Evolutionary conservation across 1,139 yeast genomes (phyloP), one percentile per base, ranked within the genome.

Genomic region (Suhomyces yuchorum): DNA sequence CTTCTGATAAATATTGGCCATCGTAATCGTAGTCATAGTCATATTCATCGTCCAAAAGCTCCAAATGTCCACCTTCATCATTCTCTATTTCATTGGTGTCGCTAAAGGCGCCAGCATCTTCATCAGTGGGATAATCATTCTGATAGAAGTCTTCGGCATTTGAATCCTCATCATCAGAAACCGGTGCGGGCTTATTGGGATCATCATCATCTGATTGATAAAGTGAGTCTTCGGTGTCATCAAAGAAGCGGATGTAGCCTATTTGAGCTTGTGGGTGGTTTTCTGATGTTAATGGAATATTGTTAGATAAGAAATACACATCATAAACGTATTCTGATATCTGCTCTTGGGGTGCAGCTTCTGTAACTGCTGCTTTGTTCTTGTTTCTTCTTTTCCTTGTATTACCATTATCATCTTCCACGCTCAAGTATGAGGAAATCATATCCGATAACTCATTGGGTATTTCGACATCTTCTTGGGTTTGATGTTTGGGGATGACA

Each of bases 121-220:
- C 97, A 60, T 90, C 96, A 47, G 90, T 96, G 0, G 99, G 99
- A 60, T 93, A 93, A 61, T 93, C 98, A 66, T 93, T 93, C 59
- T 84, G 83, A 63, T 93, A 93, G 59, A 84, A 92, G 52, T 88
- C 91, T 66, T 93, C 98, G 12, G 96, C 97, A 52, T 73, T 73
- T 3, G 77, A 71, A 51, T 73, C 78, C 46, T 73, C 78, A 46
- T 73, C 71, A 49, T 74, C 79, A 0, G 77, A 70, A 36, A 63
- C 59, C 3, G 57, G 51, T 9, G 54, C 55, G 8, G 57, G 56
- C 22, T 75, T 75, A 0, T 75, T 70, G 37, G 71, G 75, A 3
- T 69, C 80, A 28, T 78, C 83, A 28, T 80, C 85, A 28, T 71
- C 79, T 14, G 73, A 69, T 43, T 74, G 71, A 36, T 78, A 78